Base-by-base conservation (phyloP, 2,329 filamentous ascomycete genomes). In the Colletotrichum spaethianum region DNA sequence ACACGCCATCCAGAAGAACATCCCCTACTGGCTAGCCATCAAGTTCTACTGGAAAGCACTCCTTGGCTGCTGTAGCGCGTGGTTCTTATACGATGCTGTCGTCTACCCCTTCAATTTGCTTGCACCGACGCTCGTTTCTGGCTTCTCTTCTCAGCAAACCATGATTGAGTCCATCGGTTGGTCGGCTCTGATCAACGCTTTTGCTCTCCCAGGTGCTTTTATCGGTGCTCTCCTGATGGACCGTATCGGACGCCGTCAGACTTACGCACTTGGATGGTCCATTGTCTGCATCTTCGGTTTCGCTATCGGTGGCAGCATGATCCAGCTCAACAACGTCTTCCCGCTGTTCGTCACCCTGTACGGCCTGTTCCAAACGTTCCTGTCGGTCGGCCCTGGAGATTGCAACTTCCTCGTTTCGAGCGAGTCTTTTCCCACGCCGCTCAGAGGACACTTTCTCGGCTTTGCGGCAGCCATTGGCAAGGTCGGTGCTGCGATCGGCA, bases 291-390 rank as follows among this genome's bases (percentile, higher is more conserved):
- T 88, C 55, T 83, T 88, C 31, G 86, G 85, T 0, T 81, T 88
- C 57, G 84, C 85, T 66, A 86, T 88, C 52, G 86, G 86, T 26
- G 82, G 83, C n/a, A 79, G 83, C 11, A 86, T 87, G 72, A 77
- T 85, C 36, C 77, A 81, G 18, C 82, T 88, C 63, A 85, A 82
- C 4, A 81, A 80, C 38, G 83, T 86, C 36, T 78, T 88, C 4
- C 85, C 87, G 0, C 80, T 87, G 0, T 88, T 88, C 73, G 82
- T 88, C 12, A 80, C 88, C 5, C 81, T 88, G 44, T 88, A 88
- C 70, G 87, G 86, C 0, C 78, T 88, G 2, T 85, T 88, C 78
- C 84, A 86, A 76, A 83, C 78, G 28, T 85, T 80, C 28, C 83
- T 84, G 20, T 86, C 87, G 31, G 78, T 87, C n/a, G 84, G 85